Evolutionary conservation across 768 basidiomycete species (phyloP).

Genomic region (Cystofilobasidium macerans): DNA sequence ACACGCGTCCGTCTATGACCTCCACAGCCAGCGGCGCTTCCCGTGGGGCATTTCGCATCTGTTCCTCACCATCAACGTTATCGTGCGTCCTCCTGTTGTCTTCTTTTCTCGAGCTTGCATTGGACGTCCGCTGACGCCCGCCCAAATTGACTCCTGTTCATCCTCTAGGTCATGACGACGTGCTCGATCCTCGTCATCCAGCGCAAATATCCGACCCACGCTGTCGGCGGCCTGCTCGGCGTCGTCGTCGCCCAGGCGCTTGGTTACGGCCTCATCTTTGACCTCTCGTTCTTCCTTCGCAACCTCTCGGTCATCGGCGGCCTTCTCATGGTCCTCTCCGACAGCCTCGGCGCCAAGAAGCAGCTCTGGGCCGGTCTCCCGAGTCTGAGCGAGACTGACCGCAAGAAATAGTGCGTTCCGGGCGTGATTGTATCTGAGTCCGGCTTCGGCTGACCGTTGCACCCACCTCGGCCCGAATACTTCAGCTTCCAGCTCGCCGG

Average conservation of each 20-base stretch:
- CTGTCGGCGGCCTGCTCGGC: constrained; percentile 74
- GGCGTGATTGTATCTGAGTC: no score
- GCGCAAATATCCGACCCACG: constrained; percentile 76
- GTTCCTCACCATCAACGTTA: constrained; percentile 81
- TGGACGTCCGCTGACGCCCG: background rate
- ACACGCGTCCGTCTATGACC: background rate
- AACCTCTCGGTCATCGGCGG: constrained; percentile 96
- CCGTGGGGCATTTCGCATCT: constrained; percentile 89
- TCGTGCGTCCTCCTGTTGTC: constrained; percentile 49
- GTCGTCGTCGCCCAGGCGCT: constrained; percentile 89
- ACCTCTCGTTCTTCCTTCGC: constrained; percentile 99
- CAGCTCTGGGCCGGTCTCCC: constrained; percentile 84
- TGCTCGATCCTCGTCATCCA: constrained; percentile 76
- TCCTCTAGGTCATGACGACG: constrained; percentile 65
- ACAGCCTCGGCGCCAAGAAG: constrained; percentile 79
- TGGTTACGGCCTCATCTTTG: constrained; percentile 98
- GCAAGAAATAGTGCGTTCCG: constrained; percentile 82
- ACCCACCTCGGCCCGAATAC: no score
- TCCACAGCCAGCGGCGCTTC: constrained; percentile 75
- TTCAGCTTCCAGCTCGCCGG: constrained; percentile 89
- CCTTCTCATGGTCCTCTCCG: constrained; percentile 97
- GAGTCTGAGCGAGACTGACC: constrained; percentile 79
- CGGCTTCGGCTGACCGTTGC: no score
- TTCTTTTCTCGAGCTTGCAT: background rate
- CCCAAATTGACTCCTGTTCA: no score